These are phyloP conservation scores for Camellia granthamiana DNA, from an alignment of 148 eudicot species.

Conservation along the genomic window DNA sequence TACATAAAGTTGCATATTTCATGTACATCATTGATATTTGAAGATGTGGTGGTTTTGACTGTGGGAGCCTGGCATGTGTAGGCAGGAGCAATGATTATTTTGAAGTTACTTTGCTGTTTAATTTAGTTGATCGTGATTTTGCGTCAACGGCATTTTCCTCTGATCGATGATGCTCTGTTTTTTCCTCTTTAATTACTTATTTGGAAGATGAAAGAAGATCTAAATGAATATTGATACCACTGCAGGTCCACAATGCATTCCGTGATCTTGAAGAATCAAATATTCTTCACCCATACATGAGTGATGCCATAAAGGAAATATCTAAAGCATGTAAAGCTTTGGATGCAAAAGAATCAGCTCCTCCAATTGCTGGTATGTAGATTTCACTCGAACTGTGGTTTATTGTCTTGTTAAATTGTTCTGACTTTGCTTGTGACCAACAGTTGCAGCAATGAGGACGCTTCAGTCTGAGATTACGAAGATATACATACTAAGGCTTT, in stretches of 20 bases:
- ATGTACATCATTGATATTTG: not conserved
- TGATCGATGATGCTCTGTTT: slow-evolving; percentile 2
- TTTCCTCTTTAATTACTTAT: not conserved
- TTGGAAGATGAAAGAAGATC: not conserved
- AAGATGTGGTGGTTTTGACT: slow-evolving; percentile 7
- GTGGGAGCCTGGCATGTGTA: not conserved
- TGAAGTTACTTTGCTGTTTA: not conserved
- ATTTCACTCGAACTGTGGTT: slow-evolving; percentile 5
- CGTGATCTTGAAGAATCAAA: slow-evolving; percentile 85
- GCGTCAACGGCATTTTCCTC: slow-evolving; percentile 4
- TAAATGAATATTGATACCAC: not conserved
- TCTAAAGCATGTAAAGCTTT: slow-evolving; percentile 83
- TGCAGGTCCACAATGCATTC: slow-evolving; percentile 77
- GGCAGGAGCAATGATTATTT: not conserved
- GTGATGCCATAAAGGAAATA: slow-evolving; percentile 79
- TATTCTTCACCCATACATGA: slow-evolving; percentile 77
- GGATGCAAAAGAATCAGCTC: slow-evolving; percentile 94
- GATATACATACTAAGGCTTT: slow-evolving; percentile 78
- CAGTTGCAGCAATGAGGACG: slow-evolving; percentile 76
- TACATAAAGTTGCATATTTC: not conserved
- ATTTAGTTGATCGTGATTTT: slow-evolving; percentile 3
- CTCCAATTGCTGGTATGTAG: slow-evolving; percentile 66
- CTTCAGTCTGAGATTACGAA: slow-evolving; percentile 85
- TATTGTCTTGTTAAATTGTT: slow-evolving; percentile 19
- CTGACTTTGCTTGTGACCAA: slow-evolving; percentile 21